These are phyloP conservation scores for Penicillium sp. DNA, from an alignment of 2,329 filamentous ascomycete genomes.

Conservation along the genomic window DNA sequence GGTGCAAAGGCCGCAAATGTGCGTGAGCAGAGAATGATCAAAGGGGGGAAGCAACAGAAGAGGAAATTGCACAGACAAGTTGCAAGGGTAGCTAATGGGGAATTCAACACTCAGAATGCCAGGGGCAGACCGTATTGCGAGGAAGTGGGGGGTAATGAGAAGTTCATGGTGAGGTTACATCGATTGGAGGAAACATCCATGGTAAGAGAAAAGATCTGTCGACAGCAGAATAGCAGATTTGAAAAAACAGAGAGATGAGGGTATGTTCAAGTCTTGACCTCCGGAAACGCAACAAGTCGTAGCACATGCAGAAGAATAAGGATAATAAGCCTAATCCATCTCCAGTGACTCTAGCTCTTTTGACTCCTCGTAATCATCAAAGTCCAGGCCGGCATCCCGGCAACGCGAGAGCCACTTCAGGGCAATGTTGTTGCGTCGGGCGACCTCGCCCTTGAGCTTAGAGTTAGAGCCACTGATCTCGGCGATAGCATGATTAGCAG, in stretches of 20 bases:
- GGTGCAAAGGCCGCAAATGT: slow-evolving; percentile 7
- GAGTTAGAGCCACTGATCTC: slow-evolving; percentile 93
- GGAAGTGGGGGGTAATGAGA: neutral
- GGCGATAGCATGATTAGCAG: slow-evolving; percentile 56
- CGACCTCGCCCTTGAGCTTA: slow-evolving; percentile 90
- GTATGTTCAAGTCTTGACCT: slow-evolving; percentile 31
- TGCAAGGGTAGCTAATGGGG: neutral
- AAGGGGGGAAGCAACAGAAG: neutral
- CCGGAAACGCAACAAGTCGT: slow-evolving; percentile 27
- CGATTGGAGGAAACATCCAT: slow-evolving; percentile 9
- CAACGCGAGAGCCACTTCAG: slow-evolving; percentile 49
- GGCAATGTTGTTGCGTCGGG: slow-evolving; percentile 73
- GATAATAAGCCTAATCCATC: slow-evolving; percentile 30
- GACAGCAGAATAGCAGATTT: slow-evolving; percentile 12
- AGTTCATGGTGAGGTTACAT: neutral
- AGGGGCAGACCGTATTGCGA: neutral
- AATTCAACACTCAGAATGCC: neutral
- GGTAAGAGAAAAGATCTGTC: slow-evolving; percentile 4
- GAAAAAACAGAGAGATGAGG: slow-evolving; percentile 23
- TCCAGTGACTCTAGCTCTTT: slow-evolving; percentile 43
- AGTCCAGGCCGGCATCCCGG: slow-evolving; percentile 49
- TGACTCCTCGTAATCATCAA: slow-evolving; percentile 49
- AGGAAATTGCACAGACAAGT: neutral
- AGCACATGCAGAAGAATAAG: slow-evolving; percentile 26
- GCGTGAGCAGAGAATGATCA: slow-evolving; percentile 19